Evolutionary conservation across 129 eudicot genomes (phyloP).

Genomic region (Oenanthe sinensis): DNA sequence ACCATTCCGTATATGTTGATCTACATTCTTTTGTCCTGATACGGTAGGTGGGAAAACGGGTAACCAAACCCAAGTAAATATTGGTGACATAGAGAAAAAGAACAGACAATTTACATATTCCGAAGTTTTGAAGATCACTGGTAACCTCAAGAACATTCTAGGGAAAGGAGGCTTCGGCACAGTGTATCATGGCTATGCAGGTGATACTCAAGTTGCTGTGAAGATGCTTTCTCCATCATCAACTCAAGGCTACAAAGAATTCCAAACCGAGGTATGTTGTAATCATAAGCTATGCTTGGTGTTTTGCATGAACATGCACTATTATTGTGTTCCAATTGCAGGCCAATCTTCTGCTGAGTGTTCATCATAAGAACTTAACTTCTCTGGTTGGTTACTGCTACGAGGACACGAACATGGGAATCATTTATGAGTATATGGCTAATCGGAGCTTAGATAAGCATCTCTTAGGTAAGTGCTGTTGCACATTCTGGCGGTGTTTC

Average conservation of each 20-base stretch:
- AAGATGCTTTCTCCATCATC: conserved; percentile 49
- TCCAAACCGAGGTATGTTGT: conserved; percentile 42
- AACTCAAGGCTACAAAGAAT: conserved; percentile 37
- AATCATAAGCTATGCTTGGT: background rate
- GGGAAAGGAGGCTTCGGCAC: conserved; percentile 72
- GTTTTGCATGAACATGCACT: background rate
- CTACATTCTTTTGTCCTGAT: background rate
- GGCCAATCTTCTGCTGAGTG: conserved; percentile 33
- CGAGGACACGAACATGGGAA: conserved; percentile 34
- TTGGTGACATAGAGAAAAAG: conserved; percentile 12
- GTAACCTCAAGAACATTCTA: conserved; percentile 31
- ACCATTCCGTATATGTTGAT: background rate
- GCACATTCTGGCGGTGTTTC: background rate
- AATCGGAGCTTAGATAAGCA: conserved; percentile 40
- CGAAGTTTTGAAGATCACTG: conserved; percentile 31
- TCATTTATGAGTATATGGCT: conserved; percentile 64
- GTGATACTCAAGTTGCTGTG: conserved; percentile 49
- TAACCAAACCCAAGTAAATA: background rate
- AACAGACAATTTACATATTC: conserved; percentile 34
- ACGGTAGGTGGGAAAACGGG: background rate
- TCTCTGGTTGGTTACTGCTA: conserved; percentile 56
- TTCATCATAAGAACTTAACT: conserved; percentile 52
- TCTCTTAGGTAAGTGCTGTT: conserved; percentile 29
- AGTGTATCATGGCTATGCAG: conserved; percentile 41
- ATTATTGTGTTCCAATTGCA: conserved; percentile 6